Conservation (phyloP, 176 grass and related monocot species). For the Pontederia crassipes region DNA sequence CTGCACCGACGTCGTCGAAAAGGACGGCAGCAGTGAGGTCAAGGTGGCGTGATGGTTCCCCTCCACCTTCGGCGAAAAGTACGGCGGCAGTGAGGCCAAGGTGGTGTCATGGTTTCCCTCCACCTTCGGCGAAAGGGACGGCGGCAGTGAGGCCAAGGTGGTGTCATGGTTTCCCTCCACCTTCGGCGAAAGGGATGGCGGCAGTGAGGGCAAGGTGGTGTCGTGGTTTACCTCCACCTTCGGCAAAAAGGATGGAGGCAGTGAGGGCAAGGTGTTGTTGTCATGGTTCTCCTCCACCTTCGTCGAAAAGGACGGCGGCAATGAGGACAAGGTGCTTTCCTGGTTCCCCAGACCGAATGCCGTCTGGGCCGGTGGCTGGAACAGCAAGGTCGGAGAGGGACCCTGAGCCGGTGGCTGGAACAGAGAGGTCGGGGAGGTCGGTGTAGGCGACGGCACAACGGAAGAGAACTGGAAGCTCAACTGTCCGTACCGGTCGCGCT, state of each 20-base stretch:
- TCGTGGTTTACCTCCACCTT: constrained; percentile 7
- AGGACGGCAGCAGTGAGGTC: neutral
- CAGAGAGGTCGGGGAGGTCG: constrained; percentile 4
- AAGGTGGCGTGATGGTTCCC: too few relatives aligned
- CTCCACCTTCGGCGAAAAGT: constrained; percentile 10
- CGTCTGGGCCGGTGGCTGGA: neutral
- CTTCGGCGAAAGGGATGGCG: neutral
- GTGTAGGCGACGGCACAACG: constrained; percentile 18
- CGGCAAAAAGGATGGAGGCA: neutral
- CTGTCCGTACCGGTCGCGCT: neutral
- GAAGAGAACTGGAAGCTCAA: constrained; percentile 31
- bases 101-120: neutral
- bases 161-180: constrained; percentile 9
- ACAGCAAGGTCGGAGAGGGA: constrained; percentile 5
- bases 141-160: constrained; percentile 12
- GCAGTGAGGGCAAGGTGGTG: constrained; percentile 16
- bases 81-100: neutral
- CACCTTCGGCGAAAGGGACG: constrained; percentile 5
- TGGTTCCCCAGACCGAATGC: constrained; percentile 22
- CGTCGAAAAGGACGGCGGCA: neutral
- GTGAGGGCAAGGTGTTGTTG: constrained; percentile 10
- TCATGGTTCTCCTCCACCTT: constrained; percentile 7
- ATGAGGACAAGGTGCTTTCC: constrained; percentile 13
- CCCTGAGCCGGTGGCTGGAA: neutral
- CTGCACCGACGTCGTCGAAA: constrained; percentile 16